Conservation (phyloP, 1,284 basidiomycete genomes). For the Leccinum holopus region DNA sequence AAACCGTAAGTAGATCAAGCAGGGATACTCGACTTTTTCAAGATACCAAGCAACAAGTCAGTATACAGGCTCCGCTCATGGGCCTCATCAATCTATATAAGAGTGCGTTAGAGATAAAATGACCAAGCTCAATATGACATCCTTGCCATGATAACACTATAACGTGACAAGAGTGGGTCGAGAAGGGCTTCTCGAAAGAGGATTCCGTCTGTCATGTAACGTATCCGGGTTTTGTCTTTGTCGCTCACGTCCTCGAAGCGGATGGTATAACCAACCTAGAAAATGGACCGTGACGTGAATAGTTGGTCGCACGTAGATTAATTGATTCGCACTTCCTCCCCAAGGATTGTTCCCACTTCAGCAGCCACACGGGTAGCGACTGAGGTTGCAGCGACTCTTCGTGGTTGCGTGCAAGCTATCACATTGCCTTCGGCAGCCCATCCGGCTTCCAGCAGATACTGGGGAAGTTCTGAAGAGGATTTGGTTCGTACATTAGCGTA, state of each 20-base stretch:
- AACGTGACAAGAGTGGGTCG: constrained; percentile 85
- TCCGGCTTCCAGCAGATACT: constrained; percentile 88
- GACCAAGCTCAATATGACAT: constrained; percentile 13
- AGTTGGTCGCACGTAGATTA: background rate
- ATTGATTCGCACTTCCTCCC: constrained; percentile 73
- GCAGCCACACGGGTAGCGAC: constrained; percentile 88
- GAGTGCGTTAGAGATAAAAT: constrained; percentile 8
- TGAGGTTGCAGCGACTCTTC: constrained; percentile 93
- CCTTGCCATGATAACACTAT: constrained; percentile 92
- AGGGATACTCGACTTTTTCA: constrained; percentile 72
- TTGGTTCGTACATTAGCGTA: constrained; percentile 1
- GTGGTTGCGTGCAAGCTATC: constrained; percentile 91
- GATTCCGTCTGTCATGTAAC: constrained; percentile 98
- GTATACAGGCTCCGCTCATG: constrained; percentile 96
- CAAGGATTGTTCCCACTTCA: constrained; percentile 86
- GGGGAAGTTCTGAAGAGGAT: constrained; percentile 75
- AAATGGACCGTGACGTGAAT: background rate
- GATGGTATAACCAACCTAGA: constrained; percentile 93
- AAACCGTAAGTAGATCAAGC: constrained; percentile 8
- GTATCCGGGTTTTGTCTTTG: constrained; percentile 82
- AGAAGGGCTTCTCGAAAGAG: constrained; percentile 92
- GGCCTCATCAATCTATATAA: constrained; percentile 85
- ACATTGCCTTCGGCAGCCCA: constrained; percentile 81
- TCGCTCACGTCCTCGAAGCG: constrained; percentile 93
- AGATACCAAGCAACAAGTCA: constrained; percentile 87